Conservation (phyloP, 1,284 basidiomycete genomes). For the Hemileia vastatrix region DNA sequence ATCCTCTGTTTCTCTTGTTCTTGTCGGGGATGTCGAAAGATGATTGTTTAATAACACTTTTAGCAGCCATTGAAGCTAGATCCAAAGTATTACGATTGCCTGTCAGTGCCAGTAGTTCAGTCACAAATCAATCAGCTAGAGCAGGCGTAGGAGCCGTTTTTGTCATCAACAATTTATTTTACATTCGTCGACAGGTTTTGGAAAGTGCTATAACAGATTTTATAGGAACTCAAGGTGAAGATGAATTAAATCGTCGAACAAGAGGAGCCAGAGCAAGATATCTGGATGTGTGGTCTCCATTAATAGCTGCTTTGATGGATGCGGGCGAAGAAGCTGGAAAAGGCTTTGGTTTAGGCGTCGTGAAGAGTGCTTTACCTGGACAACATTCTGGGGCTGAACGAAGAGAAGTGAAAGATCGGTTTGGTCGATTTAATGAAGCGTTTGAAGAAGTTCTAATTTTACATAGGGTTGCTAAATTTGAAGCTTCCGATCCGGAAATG, state of each 20-base stretch:
- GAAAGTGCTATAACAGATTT: slow-evolving; percentile 32
- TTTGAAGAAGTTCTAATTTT: slow-evolving; percentile 37
- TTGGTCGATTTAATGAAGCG: slow-evolving; percentile 38
- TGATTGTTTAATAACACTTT: slow-evolving; percentile 15
- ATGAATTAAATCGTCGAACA: slow-evolving; percentile 37
- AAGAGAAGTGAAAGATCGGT: slow-evolving; percentile 38
- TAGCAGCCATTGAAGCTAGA: slow-evolving; percentile 13
- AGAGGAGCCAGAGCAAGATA: slow-evolving; percentile 34
- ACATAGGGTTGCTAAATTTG: slow-evolving; percentile 31
- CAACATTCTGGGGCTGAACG: slow-evolving; percentile 27
- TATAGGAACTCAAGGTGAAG: slow-evolving; percentile 32
- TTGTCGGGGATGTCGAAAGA: background rate
- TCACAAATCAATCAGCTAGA: slow-evolving; percentile 16
- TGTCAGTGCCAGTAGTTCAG: slow-evolving; percentile 1
- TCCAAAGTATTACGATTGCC: slow-evolving; percentile 17
- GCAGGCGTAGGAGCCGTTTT: slow-evolving; percentile 34
- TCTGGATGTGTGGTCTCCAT: slow-evolving; percentile 38
- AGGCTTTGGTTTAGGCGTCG: slow-evolving; percentile 12
- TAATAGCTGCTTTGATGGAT: slow-evolving; percentile 39
- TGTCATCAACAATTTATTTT: slow-evolving; percentile 39
- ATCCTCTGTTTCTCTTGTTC: background rate
- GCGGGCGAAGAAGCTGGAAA: slow-evolving; percentile 31
- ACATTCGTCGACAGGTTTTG: slow-evolving; percentile 33
- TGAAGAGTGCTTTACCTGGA: slow-evolving; percentile 27
- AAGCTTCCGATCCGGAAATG: slow-evolving; percentile 31